Base-by-base conservation (phyloP, 352 stramenopile genomes). In the Phytophthora idaei region DNA sequence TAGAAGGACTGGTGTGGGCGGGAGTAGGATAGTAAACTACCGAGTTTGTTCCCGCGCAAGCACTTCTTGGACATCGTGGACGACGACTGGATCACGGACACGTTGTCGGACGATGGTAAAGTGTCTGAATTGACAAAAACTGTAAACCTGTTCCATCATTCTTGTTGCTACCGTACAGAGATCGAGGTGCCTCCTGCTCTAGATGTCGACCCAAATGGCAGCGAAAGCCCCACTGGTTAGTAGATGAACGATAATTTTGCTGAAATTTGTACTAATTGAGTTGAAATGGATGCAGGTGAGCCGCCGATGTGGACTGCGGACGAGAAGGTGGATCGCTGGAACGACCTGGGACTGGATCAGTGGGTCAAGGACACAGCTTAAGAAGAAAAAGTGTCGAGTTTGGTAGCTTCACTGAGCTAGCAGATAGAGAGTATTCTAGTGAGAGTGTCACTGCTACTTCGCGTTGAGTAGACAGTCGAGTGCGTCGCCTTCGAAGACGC, bases 1-100 rank as follows among this genome's bases (percentile, higher is more conserved):
- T 27, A 25, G 28, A 55, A 25, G 25, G 48, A 42, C 11, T 34
- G 29, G 4, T n/a, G 48, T 10, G 14, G n/a, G 32, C 29, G 28
- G 3, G 7, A 58, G 12, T 42, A 92, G 84, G 85, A 93, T 66
- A 90, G 79, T 57, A 90, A 90, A 42, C 69, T 90, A 27, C 78
- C 78, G 60, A 91, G 75, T 44, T 64, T 91, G 41, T 93, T 93
- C 61, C 81, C 83, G 12, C 79, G 79, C 36, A 87, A 86, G 50
- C 77, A 81, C 64, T 91, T 82, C 57, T 63, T 95, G 49, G 87
- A 95, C 57, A 81, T 95, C 27, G 81, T 95, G 51, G 87, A 95
- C 74, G 84, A 93, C 56, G 83, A 73, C 10, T 95, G 87, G 87
- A 93, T 93, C 71, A 69, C 69, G 27, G 87, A 95, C 68, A 71